Base-by-base conservation (phyloP, 306 rosid species). In the Betula pendula region DNA sequence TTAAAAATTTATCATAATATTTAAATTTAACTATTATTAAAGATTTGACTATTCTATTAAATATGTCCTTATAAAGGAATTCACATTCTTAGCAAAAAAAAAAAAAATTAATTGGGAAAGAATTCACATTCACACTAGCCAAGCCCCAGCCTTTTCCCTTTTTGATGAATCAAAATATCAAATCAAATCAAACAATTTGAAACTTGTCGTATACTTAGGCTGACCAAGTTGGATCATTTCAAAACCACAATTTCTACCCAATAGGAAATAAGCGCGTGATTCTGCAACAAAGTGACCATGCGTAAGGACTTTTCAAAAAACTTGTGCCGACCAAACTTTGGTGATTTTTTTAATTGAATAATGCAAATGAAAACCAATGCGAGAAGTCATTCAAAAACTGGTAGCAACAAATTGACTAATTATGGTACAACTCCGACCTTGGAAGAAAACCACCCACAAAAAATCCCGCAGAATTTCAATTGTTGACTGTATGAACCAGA, bases 401-500 rank as follows among this genome's bases (percentile, higher is more conserved):
- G 0, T 8, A 19, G 15, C 11, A 10, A 40, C 8, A 19, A 14
- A n/a, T 17, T 38, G 48, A n/a, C 29, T 3, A 2, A 62, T 31
- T 35, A 8, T 65, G 60, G 50, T 63, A 60, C 20, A 43, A 72
- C 16, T n/a, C 42, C 12, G 77, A 58, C 31, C 38, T 16, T 69
- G 48, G 2, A n/a, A 40, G 6, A 56, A 49, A 24, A 11, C 8
- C 20, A 52, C 16, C 63, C 42, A 0, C 3, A n/a, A 3, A 3
- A 42, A 56, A 8, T 19, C n/a, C n/a, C 33, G 35, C 8, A 17
- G 24, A 8, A 69, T 70, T 59, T 10, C 45, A 43, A 8, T 35
- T 3, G 31, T 0, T 49, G 29, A 52, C 42, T 42, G 45, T 22
- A 50, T 42, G 84, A 22, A 20, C 63, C 74, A 75, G 80, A 84